Evolutionary conservation across 768 basidiomycete species (phyloP).

Genomic region (Thelephora aurantiotincta): DNA sequence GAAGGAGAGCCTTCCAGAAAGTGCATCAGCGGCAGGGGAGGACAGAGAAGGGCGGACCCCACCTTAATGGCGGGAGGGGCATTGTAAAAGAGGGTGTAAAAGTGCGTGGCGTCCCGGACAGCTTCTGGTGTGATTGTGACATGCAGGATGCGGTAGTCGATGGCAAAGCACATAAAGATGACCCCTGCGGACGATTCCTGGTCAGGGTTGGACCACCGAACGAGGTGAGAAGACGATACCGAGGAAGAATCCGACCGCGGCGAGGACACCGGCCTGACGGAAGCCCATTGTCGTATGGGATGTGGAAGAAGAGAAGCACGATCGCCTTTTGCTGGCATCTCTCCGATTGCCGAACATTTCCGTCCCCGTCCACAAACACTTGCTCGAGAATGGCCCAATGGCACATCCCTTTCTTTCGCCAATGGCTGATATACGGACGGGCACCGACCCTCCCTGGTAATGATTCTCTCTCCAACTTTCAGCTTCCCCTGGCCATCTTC

Average conservation of each 20-base stretch:
- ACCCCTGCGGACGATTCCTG: conserved; percentile 34
- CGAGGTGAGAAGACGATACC: conserved; percentile 35
- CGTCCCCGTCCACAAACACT: background rate
- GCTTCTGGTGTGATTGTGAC: conserved; percentile 46
- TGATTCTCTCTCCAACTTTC: background rate
- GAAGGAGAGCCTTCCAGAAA: conserved; percentile 59
- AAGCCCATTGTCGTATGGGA: conserved; percentile 52
- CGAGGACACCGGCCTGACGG: conserved; percentile 76
- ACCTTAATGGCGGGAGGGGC: conserved; percentile 92
- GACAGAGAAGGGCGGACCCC: conserved; percentile 9
- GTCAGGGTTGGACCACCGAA: conserved; percentile 2
- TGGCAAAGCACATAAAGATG: conserved; percentile 71
- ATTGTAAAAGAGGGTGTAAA: conserved; percentile 88
- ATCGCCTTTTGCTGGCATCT: background rate
- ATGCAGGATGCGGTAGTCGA: conserved; percentile 81
- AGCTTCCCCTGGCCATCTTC: background rate
- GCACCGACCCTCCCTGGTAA: background rate
- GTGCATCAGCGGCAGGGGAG: background rate
- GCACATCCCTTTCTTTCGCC: background rate
- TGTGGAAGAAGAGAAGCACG: conserved; percentile 3
- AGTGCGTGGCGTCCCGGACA: conserved; percentile 68
- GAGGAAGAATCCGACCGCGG: conserved; percentile 80
- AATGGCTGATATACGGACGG: background rate
- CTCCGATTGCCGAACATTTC: background rate
- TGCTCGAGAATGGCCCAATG: background rate